Evolutionary conservation across 768 basidiomycete genomes (phyloP).

Genomic region (Gymnopilus dilepis): DNA sequence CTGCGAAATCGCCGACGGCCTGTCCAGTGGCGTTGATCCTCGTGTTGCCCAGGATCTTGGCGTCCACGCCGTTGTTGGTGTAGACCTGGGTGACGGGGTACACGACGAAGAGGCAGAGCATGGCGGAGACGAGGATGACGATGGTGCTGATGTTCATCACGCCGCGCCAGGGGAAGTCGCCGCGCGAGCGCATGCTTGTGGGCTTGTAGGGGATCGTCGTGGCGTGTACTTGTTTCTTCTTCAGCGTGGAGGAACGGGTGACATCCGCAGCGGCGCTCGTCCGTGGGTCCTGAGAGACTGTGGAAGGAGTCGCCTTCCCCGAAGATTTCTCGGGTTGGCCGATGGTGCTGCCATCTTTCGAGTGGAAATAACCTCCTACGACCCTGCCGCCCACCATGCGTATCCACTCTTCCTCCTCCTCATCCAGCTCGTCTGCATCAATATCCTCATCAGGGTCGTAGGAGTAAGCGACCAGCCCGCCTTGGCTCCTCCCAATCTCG

Average conservation of each 20-base stretch:
- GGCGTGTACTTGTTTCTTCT: background rate
- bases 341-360: background rate
- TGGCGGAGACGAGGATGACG: constrained; percentile 55
- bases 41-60: constrained; percentile 60
- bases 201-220: background rate
- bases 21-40: constrained; percentile 72
- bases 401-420: constrained; percentile 22
- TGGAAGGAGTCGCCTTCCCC: no score
- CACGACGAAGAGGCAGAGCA: constrained; percentile 75
- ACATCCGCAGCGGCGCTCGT: background rate
- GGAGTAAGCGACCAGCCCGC: constrained; percentile 62
- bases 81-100: constrained; percentile 69
- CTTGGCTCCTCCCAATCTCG: constrained; percentile 21
- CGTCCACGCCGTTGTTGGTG: constrained; percentile 38
- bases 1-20: constrained; percentile 35
- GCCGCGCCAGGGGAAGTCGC: constrained; percentile 32
- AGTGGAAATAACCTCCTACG: background rate
- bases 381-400: constrained; percentile 12
- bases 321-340: background rate
- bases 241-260: background rate
- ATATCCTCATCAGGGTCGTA: constrained; percentile 55
- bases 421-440: constrained; percentile 27
- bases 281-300: background rate
- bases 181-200: background rate
- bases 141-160: constrained; percentile 70